Evolutionary conservation across 345 rosid genomes (phyloP).

Genomic region (Clausena lansium): DNA sequence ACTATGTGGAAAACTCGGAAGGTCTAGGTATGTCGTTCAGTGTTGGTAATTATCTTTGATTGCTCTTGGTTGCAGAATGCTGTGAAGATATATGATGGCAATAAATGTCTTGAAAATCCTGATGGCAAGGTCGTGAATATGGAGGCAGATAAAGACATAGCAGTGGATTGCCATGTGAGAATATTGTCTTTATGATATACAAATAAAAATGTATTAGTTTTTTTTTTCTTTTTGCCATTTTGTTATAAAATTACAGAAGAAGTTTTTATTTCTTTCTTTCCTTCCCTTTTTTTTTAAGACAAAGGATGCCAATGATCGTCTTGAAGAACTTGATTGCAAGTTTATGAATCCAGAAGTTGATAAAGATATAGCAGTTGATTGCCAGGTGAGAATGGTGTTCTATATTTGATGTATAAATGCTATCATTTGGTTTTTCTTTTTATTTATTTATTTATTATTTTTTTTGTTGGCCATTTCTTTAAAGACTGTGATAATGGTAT

Average conservation of each 20-base stretch:
- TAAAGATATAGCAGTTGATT: slow-evolving; percentile 5
- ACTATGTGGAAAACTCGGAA: neutral
- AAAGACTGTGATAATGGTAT: no score
- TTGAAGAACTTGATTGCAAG: neutral
- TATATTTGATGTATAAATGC: neutral
- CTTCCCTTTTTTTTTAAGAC: neutral
- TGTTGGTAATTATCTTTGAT: neutral
- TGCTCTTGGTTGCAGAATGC: slow-evolving; percentile 17
- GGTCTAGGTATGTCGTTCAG: neutral
- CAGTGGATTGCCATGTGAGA: slow-evolving; percentile 12
- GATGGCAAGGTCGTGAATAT: neutral
- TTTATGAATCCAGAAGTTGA: neutral
- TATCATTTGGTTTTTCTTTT: neutral
- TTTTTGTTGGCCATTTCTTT: neutral
- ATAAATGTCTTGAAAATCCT: neutral
- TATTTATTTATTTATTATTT: neutral
- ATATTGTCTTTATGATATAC: neutral
- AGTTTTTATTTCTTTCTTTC: neutral
- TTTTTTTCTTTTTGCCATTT: neutral
- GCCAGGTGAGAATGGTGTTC: neutral
- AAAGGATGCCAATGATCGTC: neutral
- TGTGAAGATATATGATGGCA: slow-evolving; percentile 10
- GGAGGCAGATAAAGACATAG: slow-evolving; percentile 5
- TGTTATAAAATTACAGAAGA: neutral
- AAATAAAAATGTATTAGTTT: neutral